phyloP scores from a whole-genome alignment of 345 rosid species.

The Sonneratia caseolaris region DNA sequence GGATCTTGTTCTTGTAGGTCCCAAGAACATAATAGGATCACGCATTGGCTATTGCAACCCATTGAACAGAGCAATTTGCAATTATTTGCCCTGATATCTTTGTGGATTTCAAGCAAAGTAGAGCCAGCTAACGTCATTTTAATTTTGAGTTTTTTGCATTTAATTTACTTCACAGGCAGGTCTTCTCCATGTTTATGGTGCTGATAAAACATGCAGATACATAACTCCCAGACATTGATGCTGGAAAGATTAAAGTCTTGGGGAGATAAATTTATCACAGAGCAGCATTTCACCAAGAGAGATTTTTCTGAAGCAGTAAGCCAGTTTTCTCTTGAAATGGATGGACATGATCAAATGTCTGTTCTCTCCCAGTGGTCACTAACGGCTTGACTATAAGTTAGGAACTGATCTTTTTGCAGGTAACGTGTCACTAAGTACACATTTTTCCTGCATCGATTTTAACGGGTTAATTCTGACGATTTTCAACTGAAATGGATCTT shows the following conservation, averaged over 20 bases:
- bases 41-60: conserved; percentile 59
- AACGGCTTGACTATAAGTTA: conserved; percentile 20
- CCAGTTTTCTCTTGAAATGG: background rate
- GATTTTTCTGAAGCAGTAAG: conserved; percentile 78
- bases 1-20: conserved; percentile 19
- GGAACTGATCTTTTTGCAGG: conserved; percentile 71
- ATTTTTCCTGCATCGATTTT: background rate
- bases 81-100: conserved; percentile 51
- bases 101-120: conserved; percentile 77
- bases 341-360: conserved; percentile 1
- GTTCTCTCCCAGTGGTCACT: background rate
- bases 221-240: conserved; percentile 40
- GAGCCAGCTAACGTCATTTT: conserved; percentile 3
- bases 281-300: conserved; percentile 52
- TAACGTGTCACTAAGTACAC: conserved; percentile 9
- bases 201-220: conserved; percentile 23
- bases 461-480: background rate
- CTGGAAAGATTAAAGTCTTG: conserved; percentile 41
- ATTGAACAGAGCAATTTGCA: conserved; percentile 61
- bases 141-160: background rate
- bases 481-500: background rate
- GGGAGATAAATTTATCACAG: conserved; percentile 44
- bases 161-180: background rate
- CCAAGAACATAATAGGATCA: conserved; percentile 12
- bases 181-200: background rate